These are phyloP conservation scores for Trichoderma erinaceum DNA, from an alignment of 495 filamentous ascomycete species.

Conservation along the genomic window DNA sequence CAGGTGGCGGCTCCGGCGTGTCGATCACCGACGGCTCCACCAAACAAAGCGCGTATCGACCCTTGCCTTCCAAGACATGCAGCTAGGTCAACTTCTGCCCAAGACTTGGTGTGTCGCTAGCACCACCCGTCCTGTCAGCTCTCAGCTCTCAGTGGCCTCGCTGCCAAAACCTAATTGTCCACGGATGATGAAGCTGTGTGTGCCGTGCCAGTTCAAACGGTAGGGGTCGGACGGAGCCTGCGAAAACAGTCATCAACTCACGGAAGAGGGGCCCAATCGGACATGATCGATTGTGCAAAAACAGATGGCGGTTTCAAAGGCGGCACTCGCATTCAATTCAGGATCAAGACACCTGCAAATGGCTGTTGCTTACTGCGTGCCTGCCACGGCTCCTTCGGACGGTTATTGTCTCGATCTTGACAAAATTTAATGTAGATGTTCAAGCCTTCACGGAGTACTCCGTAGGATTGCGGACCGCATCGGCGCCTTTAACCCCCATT, in stretches of 20 bases:
- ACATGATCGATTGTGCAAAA: neutral
- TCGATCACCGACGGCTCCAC: conserved; percentile 7
- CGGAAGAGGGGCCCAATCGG: neutral
- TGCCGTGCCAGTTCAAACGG: neutral
- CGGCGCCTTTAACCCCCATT: neutral
- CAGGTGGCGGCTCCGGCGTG: conserved; percentile 4
- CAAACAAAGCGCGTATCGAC: conserved; percentile 11
- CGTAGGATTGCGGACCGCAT: neutral
- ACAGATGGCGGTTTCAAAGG: neutral
- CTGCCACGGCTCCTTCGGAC: neutral
- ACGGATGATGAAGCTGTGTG: neutral
- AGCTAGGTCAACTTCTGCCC: neutral
- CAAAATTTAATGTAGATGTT: neutral
- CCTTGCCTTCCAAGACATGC: conserved; percentile 8
- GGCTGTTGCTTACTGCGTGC: neutral
- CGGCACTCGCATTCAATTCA: neutral
- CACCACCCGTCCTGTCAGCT: neutral
- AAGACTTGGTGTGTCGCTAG: conserved; percentile 2
- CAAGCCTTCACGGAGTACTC: neutral
- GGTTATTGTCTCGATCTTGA: neutral
- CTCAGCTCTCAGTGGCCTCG: neutral
- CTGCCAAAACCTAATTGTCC: neutral
- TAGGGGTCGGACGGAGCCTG: neutral
- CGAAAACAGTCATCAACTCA: neutral
- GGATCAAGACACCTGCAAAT: neutral